Evolutionary conservation across 2,329 filamentous ascomycete species (phyloP), one percentile per base, ranked within the genome.

Genomic region (Aphanoascus verrucosus): DNA sequence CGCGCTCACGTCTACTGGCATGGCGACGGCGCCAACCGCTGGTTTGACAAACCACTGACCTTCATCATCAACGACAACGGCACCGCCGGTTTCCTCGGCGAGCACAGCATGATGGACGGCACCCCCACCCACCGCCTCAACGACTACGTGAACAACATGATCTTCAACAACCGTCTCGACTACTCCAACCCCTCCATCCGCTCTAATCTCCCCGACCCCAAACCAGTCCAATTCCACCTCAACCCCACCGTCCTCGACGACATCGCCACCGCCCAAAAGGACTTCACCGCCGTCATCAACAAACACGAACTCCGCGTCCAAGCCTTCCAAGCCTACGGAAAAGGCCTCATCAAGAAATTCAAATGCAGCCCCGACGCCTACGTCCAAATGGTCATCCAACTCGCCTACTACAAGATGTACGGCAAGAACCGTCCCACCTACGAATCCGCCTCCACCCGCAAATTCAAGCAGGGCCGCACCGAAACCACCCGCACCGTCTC

Each of bases 31-130:
- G 77, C 81, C 62, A 98, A 98, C 77, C 83, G 93, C 61, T 98
- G 90, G 90, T 97, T 84, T 66, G 93, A 98, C 78, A 98, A 98
- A 78, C 93, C 93, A 5, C 76, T 95, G 52, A 91, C 98, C 72
- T 97, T 98, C 74, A 94, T 98, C 68, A 70, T 98, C 74, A 96
- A 95, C 71, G 90, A 98, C 69, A 98, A 98, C 69, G 93, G 93
- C 62, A 94, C 93, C 6, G 86, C 93, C 1, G 93, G 93, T 57
- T 98, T 98, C 78, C 91, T 89, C 79, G 93, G 93, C 65, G 93
- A 98, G 74, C 93, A 98, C 78, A 94, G 87, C 64, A 97, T 98
- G 93, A 98, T 98, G 94, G 93, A 98, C 68, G 93, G 94, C 59
- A 98, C 93, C 5, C 90, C 94, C 1, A 98, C 94, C 1, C 93